A percentile compares a stretch with the other conserved stretches of the same genome.
Conservation (phyloP, 768 basidiomycete species). For the Suillus americanus region DNA sequence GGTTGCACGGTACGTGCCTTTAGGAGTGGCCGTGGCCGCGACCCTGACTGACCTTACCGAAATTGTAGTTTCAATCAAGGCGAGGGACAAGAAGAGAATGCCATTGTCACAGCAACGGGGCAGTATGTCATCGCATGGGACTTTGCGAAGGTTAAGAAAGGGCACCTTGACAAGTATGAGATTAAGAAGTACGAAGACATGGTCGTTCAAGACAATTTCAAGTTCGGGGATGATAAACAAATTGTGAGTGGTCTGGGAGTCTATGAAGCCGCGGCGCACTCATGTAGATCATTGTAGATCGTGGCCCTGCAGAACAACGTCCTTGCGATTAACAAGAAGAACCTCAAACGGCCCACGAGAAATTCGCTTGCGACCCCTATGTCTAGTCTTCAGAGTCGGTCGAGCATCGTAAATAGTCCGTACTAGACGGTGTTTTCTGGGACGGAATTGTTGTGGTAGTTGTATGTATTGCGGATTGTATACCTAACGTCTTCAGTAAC, state of each 20-base stretch:
- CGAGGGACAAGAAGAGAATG: constrained; percentile 85
- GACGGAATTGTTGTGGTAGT: background rate
- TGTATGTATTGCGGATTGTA: constrained; percentile 17
- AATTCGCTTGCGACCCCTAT: constrained; percentile 60
- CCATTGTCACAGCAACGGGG: constrained; percentile 93
- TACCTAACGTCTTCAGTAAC: constrained; percentile 14
- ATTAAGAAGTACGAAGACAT: constrained; percentile 95
- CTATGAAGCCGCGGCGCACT: background rate
- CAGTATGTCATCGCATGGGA: constrained; percentile 96
- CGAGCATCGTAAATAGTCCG: constrained; percentile 68
- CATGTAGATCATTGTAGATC: constrained; percentile 54
- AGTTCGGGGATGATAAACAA: constrained; percentile 95
- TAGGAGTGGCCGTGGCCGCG: constrained; percentile 6
- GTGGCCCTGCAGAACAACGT: constrained; percentile 96
- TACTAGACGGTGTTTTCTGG: constrained; percentile 37
- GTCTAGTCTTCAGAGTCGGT: constrained; percentile 44
- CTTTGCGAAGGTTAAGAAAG: constrained; percentile 93
- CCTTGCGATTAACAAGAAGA: constrained; percentile 91
- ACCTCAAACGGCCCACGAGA: constrained; percentile 79
- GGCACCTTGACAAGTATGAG: constrained; percentile 87
- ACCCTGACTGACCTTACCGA: constrained; percentile 8
- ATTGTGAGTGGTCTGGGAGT: constrained; percentile 58
- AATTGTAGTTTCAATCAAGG: constrained; percentile 84
- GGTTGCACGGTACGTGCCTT: constrained; percentile 73
- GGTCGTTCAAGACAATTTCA: constrained; percentile 97